phyloP scores from a whole-genome alignment of 768 basidiomycete species.

The Auriculariales sp. region DNA sequence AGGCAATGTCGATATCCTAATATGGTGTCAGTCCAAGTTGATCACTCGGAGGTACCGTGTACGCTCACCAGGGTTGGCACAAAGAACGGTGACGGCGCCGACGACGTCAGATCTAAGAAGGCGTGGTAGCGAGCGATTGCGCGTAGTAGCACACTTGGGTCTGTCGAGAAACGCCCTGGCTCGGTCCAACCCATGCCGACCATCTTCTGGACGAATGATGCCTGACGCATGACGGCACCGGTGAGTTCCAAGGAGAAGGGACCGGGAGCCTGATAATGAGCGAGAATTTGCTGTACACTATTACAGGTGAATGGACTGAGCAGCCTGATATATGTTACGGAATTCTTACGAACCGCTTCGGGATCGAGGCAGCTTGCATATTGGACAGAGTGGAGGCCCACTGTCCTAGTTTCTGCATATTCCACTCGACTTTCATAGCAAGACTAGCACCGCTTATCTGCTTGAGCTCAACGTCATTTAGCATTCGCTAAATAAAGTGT shows the following conservation, averaged over 20 bases:
- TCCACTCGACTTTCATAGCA: too few relatives aligned
- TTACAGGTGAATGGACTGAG: too few relatives aligned
- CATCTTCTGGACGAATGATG: neutral
- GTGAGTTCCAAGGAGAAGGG: neutral
- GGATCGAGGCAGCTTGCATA: too few relatives aligned
- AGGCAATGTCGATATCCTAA: slow-evolving; percentile 59
- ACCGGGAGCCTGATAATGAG: neutral
- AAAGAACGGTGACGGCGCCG: neutral
- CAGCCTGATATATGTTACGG: too few relatives aligned
- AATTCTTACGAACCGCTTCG: too few relatives aligned
- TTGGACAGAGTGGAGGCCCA: too few relatives aligned
- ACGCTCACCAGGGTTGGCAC: neutral
- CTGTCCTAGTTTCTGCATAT: too few relatives aligned
- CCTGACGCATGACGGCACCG: neutral
- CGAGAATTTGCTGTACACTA: neutral
- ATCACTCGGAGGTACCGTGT: neutral
- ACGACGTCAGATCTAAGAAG: neutral
- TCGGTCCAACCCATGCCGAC: neutral
- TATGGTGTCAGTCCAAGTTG: slow-evolving; percentile 12
- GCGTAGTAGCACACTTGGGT: neutral
- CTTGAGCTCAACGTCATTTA: too few relatives aligned
- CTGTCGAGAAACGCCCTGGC: neutral
- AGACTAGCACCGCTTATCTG: too few relatives aligned
- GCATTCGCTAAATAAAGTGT: too few relatives aligned
- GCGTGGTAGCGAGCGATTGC: neutral